phyloP scores from a whole-genome alignment of 306 rosid species.

The Quercus dentata region DNA sequence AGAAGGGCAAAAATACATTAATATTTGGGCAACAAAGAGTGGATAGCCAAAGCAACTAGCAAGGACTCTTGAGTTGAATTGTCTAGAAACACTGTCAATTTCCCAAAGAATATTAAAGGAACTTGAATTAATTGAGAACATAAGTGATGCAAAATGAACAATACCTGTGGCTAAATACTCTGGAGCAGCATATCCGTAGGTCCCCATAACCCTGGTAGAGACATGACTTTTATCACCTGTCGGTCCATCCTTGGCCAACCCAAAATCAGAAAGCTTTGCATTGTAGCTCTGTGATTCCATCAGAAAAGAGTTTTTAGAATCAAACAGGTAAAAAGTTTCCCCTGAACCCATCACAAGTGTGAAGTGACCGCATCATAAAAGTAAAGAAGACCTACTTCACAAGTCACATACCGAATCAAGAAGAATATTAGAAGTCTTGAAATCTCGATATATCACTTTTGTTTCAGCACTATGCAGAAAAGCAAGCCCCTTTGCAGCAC shows the following conservation, averaged over 20 bases:
- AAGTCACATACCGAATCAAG: slow-evolving; percentile 56
- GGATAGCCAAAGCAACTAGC: background rate
- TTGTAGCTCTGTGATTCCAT: slow-evolving; percentile 41
- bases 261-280: slow-evolving; percentile 68
- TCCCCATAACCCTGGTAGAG: slow-evolving; percentile 56
- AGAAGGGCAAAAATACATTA: background rate
- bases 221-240: slow-evolving; percentile 56
- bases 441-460: slow-evolving; percentile 61
- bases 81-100: background rate
- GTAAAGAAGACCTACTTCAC: background rate
- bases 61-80: background rate
- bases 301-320: slow-evolving; percentile 10
- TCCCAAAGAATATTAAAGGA: background rate
- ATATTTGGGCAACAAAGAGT: background rate
- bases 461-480: slow-evolving; percentile 53
- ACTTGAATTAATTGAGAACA: background rate
- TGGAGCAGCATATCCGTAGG: slow-evolving; percentile 69
- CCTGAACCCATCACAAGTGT: background rate
- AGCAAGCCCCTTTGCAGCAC: slow-evolving; percentile 75
- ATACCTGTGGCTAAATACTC: slow-evolving; percentile 64
- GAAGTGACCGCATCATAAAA: background rate
- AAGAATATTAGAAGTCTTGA: slow-evolving; percentile 64
- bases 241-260: slow-evolving; percentile 68
- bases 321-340: background rate
- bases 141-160: slow-evolving; percentile 1